Base-by-base conservation (phyloP, 345 rosid genomes). In the Linum tenue region DNA sequence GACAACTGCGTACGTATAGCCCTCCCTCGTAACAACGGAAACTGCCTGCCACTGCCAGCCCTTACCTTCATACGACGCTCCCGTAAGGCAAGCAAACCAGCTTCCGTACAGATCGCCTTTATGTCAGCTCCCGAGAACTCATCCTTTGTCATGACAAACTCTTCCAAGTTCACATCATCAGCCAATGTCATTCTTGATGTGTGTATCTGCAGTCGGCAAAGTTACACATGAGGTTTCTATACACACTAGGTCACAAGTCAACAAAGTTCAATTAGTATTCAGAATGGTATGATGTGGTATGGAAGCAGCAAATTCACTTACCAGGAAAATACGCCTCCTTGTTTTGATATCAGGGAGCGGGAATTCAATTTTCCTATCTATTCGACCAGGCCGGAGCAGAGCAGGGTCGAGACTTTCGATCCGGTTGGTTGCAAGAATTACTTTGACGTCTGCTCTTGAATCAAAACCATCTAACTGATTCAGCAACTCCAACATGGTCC, bases 311-410 rank as follows among this genome's bases (percentile, higher is more conserved):
- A 48, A 48, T 1, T 5, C 59, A 16, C 38, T 31, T 77, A 89
- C 99, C 96, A 83, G 95, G 85, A 95, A 95, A 60, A 95, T 91
- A 4, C 95, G 97, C 64, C 99, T 78, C 84, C 96, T 87, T 12
- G 99, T 95, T 78, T 95, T 91, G 76, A 95, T 87, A 70, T 95
- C 99, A n/a, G 97, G 97, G 59, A 95, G 92, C 15, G 99, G 99
- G 73, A 95, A 91, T 71, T 89, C 99, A 51, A 95, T 90, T 73
- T 95, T 95, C 72, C 97, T 81, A 72, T 95, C 99, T 66, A 95
- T 87, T 36, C 98, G 78, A 65, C 97, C 96, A 64, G 97, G 99
- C 10, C 99, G 86, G 63, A 95, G 95, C 73, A 95, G 78, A 73
- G 98, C 96, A 3, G 99, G 97, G 81, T 95, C 99, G 63, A 95